phyloP scores from a whole-genome alignment of 2,329 filamentous ascomycete species.

The Mycocentrospora acerina region DNA sequence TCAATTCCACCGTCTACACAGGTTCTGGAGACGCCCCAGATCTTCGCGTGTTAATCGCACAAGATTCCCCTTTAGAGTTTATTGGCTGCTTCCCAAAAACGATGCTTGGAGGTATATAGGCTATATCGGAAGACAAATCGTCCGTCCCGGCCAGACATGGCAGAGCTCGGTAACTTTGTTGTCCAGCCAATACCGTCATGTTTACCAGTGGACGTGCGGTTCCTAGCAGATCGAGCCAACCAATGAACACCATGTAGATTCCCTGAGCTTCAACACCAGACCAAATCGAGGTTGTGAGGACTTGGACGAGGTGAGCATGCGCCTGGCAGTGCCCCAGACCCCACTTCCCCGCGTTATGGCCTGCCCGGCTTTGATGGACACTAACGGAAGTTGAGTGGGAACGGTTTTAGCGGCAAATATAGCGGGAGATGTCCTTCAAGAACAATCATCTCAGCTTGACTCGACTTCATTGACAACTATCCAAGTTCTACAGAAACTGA shows the following conservation, averaged over 20 bases:
- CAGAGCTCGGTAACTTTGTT: conserved; percentile 13
- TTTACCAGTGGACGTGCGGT: too few species aligned
- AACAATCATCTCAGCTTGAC: conserved; percentile 7
- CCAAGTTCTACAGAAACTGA: conserved; percentile 4
- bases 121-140: not conserved
- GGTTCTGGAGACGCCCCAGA: too few species aligned
- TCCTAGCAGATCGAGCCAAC: not conserved
- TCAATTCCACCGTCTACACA: too few species aligned
- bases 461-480: conserved; percentile 13
- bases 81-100: too few species aligned
- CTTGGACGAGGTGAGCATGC: not conserved
- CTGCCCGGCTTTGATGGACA: conserved; percentile 7
- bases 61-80: too few species aligned
- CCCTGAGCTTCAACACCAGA: too few species aligned
- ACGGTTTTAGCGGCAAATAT: conserved; percentile 4
- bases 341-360: conserved; percentile 28
- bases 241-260: conserved; percentile 1
- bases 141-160: conserved; percentile 6
- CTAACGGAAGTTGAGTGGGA: conserved; percentile 1
- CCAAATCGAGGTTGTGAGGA: too few species aligned
- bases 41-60: too few species aligned
- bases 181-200: too few species aligned
- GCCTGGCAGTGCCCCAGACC: conserved; percentile 14
- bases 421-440: conserved; percentile 1
- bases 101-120: too few species aligned